phyloP scores from a whole-genome alignment of 1,284 basidiomycete species.

The Sporisorium scitamineum region DNA sequence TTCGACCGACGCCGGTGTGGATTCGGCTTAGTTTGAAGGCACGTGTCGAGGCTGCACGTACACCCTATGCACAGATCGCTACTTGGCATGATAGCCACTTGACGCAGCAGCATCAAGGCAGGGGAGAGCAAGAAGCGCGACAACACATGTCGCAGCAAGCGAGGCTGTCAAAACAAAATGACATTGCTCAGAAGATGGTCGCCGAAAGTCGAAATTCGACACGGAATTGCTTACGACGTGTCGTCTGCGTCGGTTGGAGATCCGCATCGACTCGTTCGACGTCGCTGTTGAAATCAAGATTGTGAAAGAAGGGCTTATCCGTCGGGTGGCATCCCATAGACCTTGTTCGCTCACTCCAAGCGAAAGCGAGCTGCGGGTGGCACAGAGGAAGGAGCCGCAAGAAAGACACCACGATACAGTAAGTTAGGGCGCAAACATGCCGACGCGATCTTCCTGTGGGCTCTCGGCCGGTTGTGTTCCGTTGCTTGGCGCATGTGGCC shows the following conservation, averaged over 20 bases:
- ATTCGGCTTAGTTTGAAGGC: not conserved
- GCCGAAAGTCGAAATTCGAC: not conserved
- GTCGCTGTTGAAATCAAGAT: not conserved
- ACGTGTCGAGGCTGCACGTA: not conserved
- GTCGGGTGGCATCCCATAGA: not conserved
- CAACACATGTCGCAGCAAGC: conserved; percentile 4
- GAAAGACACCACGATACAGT: too few species aligned
- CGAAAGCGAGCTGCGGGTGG: too few species aligned
- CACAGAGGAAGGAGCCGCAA: not conserved
- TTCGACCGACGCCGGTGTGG: not conserved
- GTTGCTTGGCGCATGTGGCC: too few species aligned
- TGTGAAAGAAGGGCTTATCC: not conserved
- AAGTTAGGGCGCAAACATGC: conserved; percentile 1
- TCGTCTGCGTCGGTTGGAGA: conserved; percentile 1
- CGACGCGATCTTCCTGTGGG: conserved; percentile 1
- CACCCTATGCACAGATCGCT: not conserved
- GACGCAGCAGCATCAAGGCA: not conserved
- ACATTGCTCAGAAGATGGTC: not conserved
- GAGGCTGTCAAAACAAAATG: conserved; percentile 15
- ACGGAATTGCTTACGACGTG: not conserved
- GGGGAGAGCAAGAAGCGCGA: not conserved
- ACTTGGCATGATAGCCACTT: not conserved
- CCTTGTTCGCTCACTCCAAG: not conserved
- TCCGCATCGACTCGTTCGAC: not conserved
- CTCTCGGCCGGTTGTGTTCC: not conserved